Percentiles rank a stretch among this genome's conserved stretches.
These are phyloP conservation scores for Pseudopediastrum boryanum DNA, from an alignment of 139 green algal genomes.

Conservation along the genomic window DNA sequence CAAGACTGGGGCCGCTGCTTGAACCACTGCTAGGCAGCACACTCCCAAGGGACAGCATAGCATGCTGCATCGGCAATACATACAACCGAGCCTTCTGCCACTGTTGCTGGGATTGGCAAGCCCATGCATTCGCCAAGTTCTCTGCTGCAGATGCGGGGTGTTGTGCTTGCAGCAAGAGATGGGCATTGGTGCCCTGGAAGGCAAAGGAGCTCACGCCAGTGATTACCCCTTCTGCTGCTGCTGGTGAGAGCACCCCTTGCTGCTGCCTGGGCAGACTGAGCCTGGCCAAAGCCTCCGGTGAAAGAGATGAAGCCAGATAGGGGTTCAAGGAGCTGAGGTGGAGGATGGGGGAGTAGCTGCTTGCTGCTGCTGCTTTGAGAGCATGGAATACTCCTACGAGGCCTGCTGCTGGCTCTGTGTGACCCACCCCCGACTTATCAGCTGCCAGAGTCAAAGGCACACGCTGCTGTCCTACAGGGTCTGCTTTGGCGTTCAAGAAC, in stretches of 20 bases:
- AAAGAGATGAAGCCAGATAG: slow-evolving; percentile 46
- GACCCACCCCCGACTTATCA: slow-evolving; percentile 82
- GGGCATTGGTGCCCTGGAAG: slow-evolving; percentile 88
- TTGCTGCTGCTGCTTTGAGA: not conserved
- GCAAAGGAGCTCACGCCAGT: slow-evolving; percentile 79
- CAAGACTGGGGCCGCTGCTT: not conserved
- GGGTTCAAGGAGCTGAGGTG: slow-evolving; percentile 76
- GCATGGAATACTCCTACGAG: slow-evolving; percentile 66
- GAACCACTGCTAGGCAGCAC: slow-evolving; percentile 39
- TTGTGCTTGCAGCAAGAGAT: slow-evolving; percentile 54
- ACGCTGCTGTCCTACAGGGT: not conserved
- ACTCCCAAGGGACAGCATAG: slow-evolving; percentile 11
- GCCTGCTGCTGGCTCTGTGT: slow-evolving; percentile 87
- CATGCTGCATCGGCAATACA: slow-evolving; percentile 9
- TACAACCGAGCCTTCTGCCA: not conserved
- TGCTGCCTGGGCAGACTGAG: slow-evolving; percentile 40
- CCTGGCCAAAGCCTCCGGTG: not conserved
- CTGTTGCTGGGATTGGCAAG: not conserved
- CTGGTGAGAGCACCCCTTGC: not conserved
- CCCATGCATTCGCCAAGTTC: no score
- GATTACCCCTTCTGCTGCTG: not conserved
- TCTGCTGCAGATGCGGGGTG: not conserved
- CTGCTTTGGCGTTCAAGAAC: slow-evolving; percentile 18
- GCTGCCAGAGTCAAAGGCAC: slow-evolving; percentile 64
- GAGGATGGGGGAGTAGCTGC: slow-evolving; percentile 47